Base-by-base conservation (phyloP, 2,329 filamentous ascomycete species). In the Aspergillus amoenus region DNA sequence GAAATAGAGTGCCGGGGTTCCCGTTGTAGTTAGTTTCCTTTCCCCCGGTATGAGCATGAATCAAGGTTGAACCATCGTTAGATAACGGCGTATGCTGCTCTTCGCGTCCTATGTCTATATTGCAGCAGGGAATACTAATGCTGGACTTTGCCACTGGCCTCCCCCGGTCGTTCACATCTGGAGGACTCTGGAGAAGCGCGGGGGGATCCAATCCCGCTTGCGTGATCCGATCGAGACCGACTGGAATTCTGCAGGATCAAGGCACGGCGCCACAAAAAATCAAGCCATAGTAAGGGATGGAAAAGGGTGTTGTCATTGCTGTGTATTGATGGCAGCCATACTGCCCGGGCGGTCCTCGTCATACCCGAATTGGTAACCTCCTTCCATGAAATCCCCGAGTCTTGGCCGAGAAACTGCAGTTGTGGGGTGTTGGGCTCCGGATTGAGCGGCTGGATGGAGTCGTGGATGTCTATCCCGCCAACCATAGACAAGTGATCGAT, bases 351-450 rank as follows among this genome's bases (percentile, higher is more conserved):
- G 4, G 15, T 37, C 18, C 24, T 39, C 21, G 15, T 34, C 43
- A 30, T 30, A 4, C 27, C 27, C 27, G 27, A 30, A 30, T 30
- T 30, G 27, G 27, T 11, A 30, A 30, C 27, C 27, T 30, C 27
- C 27, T 22, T 53, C 43, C 40, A 43, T 17, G 21, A 46, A 32
- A 58, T 27, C 5, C 21, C 58, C 58, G 58, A 61, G 56, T 40
- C 44, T 56, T 61, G 32, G 30, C 58, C 58, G 58, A 61, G 52
- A 56, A 61, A 56, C 51, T 41, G 24, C 52, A 56, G 49, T 53
- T 18, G 52, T 56, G 58, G 56, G 43, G 44, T 40, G 24, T n/a
- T 37, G 11, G 52, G 43, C 27, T 22, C 13, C 43, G 30, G 48
- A 30, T 15, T 9, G 27, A 30, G 27, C 27, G 27, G 27, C 27